Percentiles rank a stretch among this genome's conserved stretches.
Conservation (phyloP, 345 rosid species). For the Sisymbrium altissimum region DNA sequence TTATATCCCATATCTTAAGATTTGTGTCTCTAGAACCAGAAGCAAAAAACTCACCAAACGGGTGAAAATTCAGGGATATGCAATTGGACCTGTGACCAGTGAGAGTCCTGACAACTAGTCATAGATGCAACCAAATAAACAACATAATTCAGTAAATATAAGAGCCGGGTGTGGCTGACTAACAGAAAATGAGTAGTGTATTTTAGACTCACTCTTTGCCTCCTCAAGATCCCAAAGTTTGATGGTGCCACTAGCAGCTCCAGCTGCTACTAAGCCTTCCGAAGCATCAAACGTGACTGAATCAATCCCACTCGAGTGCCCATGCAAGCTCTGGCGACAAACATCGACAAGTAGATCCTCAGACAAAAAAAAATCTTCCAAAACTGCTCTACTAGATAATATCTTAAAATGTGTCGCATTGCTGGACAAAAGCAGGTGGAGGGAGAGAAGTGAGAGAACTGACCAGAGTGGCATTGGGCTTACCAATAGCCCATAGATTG, state of each 20-base stretch:
- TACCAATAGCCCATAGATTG: slow-evolving; percentile 99
- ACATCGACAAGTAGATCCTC: slow-evolving; percentile 18
- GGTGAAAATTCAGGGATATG: slow-evolving; percentile 90
- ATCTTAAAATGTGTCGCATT: background rate
- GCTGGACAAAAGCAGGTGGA: background rate
- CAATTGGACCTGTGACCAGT: slow-evolving; percentile 98
- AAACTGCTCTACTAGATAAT: background rate
- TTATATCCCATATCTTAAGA: slow-evolving; percentile 99
- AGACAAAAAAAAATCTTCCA: background rate
- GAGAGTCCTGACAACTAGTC: slow-evolving; percentile 86
- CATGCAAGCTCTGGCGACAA: slow-evolving; percentile 75
- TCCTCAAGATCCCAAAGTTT: slow-evolving; percentile 99
- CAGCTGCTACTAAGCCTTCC: slow-evolving; percentile 89
- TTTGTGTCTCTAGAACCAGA: slow-evolving; percentile 98
- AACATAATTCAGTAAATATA: background rate
- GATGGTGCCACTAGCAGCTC: slow-evolving; percentile 96
- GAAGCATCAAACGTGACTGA: slow-evolving; percentile 94
- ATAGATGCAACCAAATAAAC: slow-evolving; percentile 6
- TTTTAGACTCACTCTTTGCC: slow-evolving; percentile 68
- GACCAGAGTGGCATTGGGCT: slow-evolving; percentile 94
- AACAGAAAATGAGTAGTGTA: background rate
- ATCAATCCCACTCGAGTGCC: slow-evolving; percentile 94
- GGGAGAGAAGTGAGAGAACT: slow-evolving; percentile 42
- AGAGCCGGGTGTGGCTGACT: background rate
- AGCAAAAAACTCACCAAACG: slow-evolving; percentile 98